phyloP scores from a whole-genome alignment of 225 moss, liverwort and hornwort species.

The Sphagnum tenellum region DNA sequence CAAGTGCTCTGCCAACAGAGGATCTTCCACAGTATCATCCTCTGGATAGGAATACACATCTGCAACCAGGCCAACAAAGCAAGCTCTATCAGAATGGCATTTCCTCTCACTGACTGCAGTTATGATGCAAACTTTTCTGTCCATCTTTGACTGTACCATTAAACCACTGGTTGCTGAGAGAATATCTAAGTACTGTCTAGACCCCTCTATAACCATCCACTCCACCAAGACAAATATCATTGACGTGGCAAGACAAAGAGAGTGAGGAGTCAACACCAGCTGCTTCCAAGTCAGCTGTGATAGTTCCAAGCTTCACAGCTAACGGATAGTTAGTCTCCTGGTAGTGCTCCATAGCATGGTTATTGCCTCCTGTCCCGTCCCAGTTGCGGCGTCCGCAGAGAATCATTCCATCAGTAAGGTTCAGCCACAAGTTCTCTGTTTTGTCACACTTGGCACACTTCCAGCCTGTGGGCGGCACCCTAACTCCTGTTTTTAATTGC shows the following conservation, averaged over 20 bases:
- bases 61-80: conserved; percentile 11
- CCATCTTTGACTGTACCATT: too few relatives aligned
- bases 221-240: too few relatives aligned
- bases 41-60: conserved; percentile 98
- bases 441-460: conserved; percentile 91
- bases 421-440: conserved; percentile 91
- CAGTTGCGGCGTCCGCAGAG: conserved; percentile 93
- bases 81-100: background rate
- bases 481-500: conserved; percentile 90
- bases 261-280: conserved; percentile 36
- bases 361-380: conserved; percentile 97
- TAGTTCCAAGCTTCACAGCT: conserved; percentile 96
- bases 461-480: conserved; percentile 80
- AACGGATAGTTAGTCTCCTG: conserved; percentile 67
- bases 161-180: too few relatives aligned
- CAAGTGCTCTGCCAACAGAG: conserved; percentile 80
- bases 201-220: too few relatives aligned
- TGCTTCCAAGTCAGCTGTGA: conserved; percentile 85
- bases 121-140: too few relatives aligned
- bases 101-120: background rate
- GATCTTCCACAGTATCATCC: conserved; percentile 94
- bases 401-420: conserved; percentile 92
- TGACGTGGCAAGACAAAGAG: too few relatives aligned
- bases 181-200: too few relatives aligned
- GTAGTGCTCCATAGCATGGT: conserved; percentile 90